A percentile compares a stretch with the other conserved stretches of the same genome.
Evolutionary conservation across 2,329 filamentous ascomycete species (phyloP).

Genomic region (Colletotrichum sp.): DNA sequence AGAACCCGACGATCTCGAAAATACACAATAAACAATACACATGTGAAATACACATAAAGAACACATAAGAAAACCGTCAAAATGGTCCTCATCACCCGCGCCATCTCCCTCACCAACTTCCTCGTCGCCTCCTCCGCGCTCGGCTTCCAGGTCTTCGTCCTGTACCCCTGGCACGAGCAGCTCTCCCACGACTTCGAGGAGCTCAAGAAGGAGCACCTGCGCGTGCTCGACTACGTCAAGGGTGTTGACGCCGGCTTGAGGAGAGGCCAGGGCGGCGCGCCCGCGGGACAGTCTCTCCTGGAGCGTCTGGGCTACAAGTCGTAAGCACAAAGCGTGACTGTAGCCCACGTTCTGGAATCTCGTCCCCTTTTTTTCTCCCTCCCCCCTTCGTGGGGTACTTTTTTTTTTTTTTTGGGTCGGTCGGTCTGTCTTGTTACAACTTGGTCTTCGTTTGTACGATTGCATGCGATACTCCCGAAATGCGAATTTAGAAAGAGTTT

Average conservation of each 20-base stretch:
- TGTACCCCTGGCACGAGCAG: constrained; percentile 75
- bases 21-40: not conserved
- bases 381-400: not conserved
- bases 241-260: constrained; percentile 20
- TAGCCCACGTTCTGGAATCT: not conserved
- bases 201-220: constrained; percentile 62
- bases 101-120: constrained; percentile 69
- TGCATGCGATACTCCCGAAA: constrained; percentile 7
- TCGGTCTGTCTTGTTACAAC: not conserved
- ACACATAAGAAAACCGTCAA: not conserved
- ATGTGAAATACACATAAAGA: not conserved
- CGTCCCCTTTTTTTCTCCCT: not conserved
- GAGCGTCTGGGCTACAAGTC: constrained; percentile 24
- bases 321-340: not conserved
- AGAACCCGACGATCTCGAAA: not conserved
- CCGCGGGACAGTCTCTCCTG: constrained; percentile 17
- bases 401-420: not conserved
- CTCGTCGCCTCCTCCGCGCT: constrained; percentile 68
- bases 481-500: constrained; percentile 3
- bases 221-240: constrained; percentile 41
- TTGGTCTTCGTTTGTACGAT: not conserved
- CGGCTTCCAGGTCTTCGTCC: constrained; percentile 70
- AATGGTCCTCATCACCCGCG: constrained; percentile 43
- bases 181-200: constrained; percentile 66
- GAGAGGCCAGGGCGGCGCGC: constrained; percentile 14